Conservation (phyloP, 1,139 yeast genomes). For the Diutina rugosa region DNA sequence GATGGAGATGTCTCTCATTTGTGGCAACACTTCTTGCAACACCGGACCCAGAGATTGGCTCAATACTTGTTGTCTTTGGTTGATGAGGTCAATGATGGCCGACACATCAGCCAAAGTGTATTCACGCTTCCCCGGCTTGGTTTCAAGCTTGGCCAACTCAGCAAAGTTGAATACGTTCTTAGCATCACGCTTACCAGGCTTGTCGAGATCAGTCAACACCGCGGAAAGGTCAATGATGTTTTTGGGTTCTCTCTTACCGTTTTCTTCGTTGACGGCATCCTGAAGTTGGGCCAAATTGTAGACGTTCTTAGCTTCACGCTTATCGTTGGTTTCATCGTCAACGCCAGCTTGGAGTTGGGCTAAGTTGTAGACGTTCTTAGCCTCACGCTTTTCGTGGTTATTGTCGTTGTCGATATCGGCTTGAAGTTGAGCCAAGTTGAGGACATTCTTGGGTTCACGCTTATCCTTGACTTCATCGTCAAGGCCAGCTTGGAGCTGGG, state of each 20-base stretch:
- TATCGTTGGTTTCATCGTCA: conserved; percentile 2
- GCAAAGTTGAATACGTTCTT: conserved; percentile 10
- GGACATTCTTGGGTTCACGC: neutral
- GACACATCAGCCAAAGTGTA: neutral
- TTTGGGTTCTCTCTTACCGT: conserved; percentile 12
- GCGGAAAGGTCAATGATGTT: conserved; percentile 9
- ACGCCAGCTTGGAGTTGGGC: neutral
- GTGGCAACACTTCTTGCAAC: conserved; percentile 18
- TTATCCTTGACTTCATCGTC: neutral
- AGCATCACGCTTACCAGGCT: conserved; percentile 10
- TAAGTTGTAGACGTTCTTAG: conserved; percentile 10
- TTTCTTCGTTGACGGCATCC: neutral
- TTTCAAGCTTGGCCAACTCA: neutral
- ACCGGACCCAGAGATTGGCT: neutral
- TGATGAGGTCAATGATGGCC: neutral
- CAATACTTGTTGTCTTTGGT: neutral
- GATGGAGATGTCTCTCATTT: conserved; percentile 29
- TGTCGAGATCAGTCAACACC: conserved; percentile 5
- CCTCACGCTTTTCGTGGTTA: conserved; percentile 9
- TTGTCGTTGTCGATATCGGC: conserved; percentile 3
- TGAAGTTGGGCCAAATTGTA: conserved; percentile 6
- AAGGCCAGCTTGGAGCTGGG: conserved; percentile 3
- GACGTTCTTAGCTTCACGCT: conserved; percentile 13
- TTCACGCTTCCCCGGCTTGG: neutral
- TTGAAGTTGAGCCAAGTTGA: conserved; percentile 5